These are phyloP conservation scores for Lavandula angustifolia DNA, from an alignment of 257 asterid species.

Conservation along the genomic window DNA sequence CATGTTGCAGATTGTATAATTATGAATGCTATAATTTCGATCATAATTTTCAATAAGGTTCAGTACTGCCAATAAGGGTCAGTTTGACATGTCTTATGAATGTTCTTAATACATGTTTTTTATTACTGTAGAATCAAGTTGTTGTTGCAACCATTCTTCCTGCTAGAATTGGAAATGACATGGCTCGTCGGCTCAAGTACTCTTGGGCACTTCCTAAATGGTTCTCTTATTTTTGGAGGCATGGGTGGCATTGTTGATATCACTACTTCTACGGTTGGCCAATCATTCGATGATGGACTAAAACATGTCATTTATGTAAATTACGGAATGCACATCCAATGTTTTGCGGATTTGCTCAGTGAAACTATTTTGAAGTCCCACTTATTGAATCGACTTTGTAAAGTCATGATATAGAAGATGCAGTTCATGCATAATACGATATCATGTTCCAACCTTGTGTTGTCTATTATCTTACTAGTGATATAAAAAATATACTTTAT, in stretches of 20 bases:
- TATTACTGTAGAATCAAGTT: too few species aligned
- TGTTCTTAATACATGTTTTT: too few species aligned
- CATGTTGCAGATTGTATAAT: too few species aligned
- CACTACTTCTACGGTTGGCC: constrained; percentile 41
- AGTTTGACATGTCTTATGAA: too few species aligned
- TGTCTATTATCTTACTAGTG: constrained; percentile 62
- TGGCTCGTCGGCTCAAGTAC: too few species aligned
- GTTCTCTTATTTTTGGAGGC: constrained; percentile 73
- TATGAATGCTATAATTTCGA: too few species aligned
- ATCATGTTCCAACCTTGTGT: constrained; percentile 65
- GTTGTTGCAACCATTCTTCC: too few species aligned
- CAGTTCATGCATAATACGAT: constrained; percentile 86
- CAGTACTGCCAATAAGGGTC: too few species aligned
- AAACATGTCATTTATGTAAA: constrained; percentile 56
- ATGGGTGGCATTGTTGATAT: constrained; percentile 62
- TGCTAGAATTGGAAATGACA: too few species aligned
- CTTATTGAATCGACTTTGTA: constrained; percentile 69
- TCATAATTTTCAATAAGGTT: too few species aligned
- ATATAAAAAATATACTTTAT: too few species aligned
- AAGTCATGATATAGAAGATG: constrained; percentile 94
- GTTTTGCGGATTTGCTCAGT: constrained; percentile 69
- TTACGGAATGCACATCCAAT: constrained; percentile 63
- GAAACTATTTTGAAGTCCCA: constrained; percentile 66
- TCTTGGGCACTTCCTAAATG: constrained; percentile 91
- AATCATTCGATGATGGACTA: constrained; percentile 66